These are phyloP conservation scores for Nothopassalora personata DNA, from an alignment of 2,329 filamentous ascomycete genomes.

Conservation along the genomic window DNA sequence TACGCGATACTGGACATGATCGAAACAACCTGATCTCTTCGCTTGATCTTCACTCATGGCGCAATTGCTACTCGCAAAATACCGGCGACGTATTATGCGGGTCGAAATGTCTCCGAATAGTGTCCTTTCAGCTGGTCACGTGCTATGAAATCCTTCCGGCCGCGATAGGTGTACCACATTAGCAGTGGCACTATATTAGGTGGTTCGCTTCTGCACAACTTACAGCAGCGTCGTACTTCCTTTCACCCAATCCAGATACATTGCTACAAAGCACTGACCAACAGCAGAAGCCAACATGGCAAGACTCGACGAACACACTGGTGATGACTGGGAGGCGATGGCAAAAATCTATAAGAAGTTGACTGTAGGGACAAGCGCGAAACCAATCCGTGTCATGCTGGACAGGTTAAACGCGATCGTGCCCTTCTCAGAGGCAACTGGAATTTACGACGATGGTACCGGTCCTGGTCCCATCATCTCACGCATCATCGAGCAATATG, in stretches of 20 bases:
- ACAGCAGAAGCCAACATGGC: not conserved
- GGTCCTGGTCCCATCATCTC: slow-evolving; percentile 28
- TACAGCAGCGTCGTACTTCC: not conserved
- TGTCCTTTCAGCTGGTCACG: not conserved
- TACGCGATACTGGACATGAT: not conserved
- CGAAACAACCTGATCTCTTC: not conserved
- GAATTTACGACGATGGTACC: slow-evolving; percentile 31
- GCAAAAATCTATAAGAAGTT: slow-evolving; percentile 22
- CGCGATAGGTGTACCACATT: not conserved
- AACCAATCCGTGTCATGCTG: slow-evolving; percentile 24
- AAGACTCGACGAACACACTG: slow-evolving; percentile 4
- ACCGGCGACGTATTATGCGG: not conserved
- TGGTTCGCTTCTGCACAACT: not conserved
- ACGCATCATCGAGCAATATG: slow-evolving; percentile 23
- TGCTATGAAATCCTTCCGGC: not conserved
- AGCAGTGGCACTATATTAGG: not conserved
- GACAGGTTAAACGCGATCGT: slow-evolving; percentile 19
- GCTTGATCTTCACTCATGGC: not conserved
- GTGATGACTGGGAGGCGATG: slow-evolving; percentile 22
- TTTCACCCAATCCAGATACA: not conserved
- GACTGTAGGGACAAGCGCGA: slow-evolving; percentile 11
- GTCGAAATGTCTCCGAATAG: not conserved
- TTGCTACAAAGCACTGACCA: not conserved
- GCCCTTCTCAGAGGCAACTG: slow-evolving; percentile 26
- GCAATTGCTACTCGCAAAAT: not conserved